Base-by-base conservation (phyloP, 768 basidiomycete genomes). In the Neoboletus brunneissimus region DNA sequence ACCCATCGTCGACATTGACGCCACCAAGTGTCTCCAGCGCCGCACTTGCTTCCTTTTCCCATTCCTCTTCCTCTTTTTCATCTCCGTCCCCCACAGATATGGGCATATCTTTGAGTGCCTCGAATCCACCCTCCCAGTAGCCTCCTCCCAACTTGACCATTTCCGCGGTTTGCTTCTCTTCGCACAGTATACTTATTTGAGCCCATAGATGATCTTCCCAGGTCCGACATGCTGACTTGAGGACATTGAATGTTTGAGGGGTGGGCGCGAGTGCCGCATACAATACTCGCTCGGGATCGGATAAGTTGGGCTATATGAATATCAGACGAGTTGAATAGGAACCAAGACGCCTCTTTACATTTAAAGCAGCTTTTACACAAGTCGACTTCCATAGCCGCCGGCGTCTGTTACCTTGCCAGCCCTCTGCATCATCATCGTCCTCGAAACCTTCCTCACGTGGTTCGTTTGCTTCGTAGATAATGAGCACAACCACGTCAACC, bases 161-260 rank as follows among this genome's bases (percentile, higher is more conserved):
- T 58, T 88, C 85, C 31, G 77, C 79, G 44, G 85, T 87, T 67
- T 88, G 81, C 56, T 89, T 86, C 62, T 92, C 86, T 67, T 95
- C 91, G 63, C 90, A 88, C 38, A 91, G 76, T 48, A 91, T 79
- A 62, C 85, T 86, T 49, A 94, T 76, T 55, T 91, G 87, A 0
- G 91, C 92, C 97, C 97, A 99, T 0, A 98, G 77, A 67, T 95
- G 88, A 66, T 99, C 97, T 65, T 95, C 91, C 95, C 96, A 98
- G 22, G 90, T 88, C 34, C 86, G 75, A 65, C 92, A 95, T 4
- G 88, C 84, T 0, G 85, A 79, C 59, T 88, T 85, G 34, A 93
- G 81, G 32, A 87, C 72, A 22, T 71, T 74, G 0, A 83, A 79
- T 1, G 89, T 90, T 70, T 80, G 86, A 45, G 78, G 82, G 13